A percentile compares a stretch with the other conserved stretches of the same genome.
Conservation (phyloP, 2,329 filamentous ascomycete genomes). For the Xylariaceae sp. region DNA sequence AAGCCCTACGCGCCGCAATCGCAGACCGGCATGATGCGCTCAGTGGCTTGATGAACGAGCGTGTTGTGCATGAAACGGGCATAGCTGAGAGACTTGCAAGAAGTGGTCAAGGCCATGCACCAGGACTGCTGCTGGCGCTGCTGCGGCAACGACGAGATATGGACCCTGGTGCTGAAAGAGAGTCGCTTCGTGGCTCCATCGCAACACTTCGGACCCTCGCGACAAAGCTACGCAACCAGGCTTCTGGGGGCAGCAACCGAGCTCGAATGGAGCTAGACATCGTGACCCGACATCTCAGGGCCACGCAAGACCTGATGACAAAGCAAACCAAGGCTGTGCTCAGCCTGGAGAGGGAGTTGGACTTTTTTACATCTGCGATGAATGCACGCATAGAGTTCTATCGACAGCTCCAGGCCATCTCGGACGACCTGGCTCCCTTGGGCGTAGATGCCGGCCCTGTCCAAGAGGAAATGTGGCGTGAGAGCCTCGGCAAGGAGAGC, state of each 20-base stretch:
- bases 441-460: background rate
- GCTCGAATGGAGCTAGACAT: constrained; percentile 60
- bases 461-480: background rate
- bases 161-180: constrained; percentile 44
- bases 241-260: constrained; percentile 46
- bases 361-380: constrained; percentile 71
- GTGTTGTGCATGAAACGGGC: constrained; percentile 68
- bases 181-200: constrained; percentile 66
- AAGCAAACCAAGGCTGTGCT: constrained; percentile 45
- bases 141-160: constrained; percentile 41
- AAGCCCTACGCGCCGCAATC: constrained; percentile 67
- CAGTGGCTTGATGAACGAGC: constrained; percentile 68
- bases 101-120: constrained; percentile 63
- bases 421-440: constrained; percentile 74
- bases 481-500: background rate
- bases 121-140: constrained; percentile 53
- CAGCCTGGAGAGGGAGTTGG: constrained; percentile 62
- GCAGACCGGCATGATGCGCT: constrained; percentile 74
- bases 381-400: constrained; percentile 88
- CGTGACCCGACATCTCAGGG: constrained; percentile 56
- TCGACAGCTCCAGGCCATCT: constrained; percentile 82
- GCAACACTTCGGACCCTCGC: constrained; percentile 62
- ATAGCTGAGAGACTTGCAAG: constrained; percentile 55
- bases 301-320: constrained; percentile 49
- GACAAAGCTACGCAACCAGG: constrained; percentile 54